Evolutionary conservation across 345 rosid species (phyloP), one percentile per base, ranked within the genome.

Genomic region (Cochlearia excelsa): DNA sequence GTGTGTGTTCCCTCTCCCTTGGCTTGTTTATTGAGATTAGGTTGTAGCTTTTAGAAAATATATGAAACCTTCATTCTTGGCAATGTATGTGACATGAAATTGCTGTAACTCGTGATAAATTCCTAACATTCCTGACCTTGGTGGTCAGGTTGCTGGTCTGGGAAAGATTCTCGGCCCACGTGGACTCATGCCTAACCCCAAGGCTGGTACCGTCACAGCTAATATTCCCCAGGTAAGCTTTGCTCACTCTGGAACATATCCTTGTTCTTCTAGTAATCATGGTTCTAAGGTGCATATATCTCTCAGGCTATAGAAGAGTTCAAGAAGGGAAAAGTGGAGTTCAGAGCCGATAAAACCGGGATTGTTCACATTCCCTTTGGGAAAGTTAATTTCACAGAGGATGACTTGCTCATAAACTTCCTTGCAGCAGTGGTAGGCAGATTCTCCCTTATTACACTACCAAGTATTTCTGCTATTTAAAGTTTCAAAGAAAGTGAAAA

Each of bases 131-230:
- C 41, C 61, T 69, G 33, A 5, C 28, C 9, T 9, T 63, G 65
- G 56, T 46, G 60, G 35, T 75, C 78, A 89, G 99, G 99, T 87
- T 75, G 97, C 99, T 37, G 80, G 88, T 69, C 77, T 93, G 43
- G 99, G 99, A 65, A 93, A 81, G 82, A 85, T 93, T 78, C 82
- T 93, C 40, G 99, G 99, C 72, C 99, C 99, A 11, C 79, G 97
- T 7, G 99, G 99, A 64, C 92, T 93, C 71, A 93, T 93, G 99
- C 99, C 99, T 33, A 93, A 89, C 70, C 99, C 99, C 16, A 93
- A 93, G 80, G 97, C 97, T 46, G 99, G 96, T 40, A 93, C 99
- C 7, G 96, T 93, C 66, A 72, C 97, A 46, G 69, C 90, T 8
- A 82, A 89, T 67, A 79, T 89, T 70, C 92, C 95, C 60, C 96